Conservation (phyloP, 1,284 basidiomycete species). For the Xanthoconium separans region DNA sequence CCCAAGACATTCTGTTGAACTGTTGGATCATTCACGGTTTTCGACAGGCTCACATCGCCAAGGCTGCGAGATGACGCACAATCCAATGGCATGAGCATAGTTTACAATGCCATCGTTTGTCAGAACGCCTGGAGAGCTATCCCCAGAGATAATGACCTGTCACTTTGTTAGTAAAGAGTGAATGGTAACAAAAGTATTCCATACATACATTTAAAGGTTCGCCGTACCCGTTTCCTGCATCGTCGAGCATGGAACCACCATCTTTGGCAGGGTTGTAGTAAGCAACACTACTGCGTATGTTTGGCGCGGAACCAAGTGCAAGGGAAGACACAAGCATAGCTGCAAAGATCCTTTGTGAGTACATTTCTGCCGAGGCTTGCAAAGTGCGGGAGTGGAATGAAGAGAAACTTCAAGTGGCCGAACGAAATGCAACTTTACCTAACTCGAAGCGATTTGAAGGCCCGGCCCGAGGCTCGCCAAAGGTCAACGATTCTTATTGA, state of each 20-base stretch:
- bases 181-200: not conserved
- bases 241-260: slow-evolving; percentile 55
- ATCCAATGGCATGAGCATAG: slow-evolving; percentile 57
- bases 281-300: slow-evolving; percentile 20
- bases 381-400: no score
- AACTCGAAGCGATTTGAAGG: no score
- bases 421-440: no score
- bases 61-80: slow-evolving; percentile 37
- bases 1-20: slow-evolving; percentile 62
- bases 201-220: slow-evolving; percentile 57
- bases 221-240: slow-evolving; percentile 46
- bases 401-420: no score
- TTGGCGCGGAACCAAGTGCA: slow-evolving; percentile 3
- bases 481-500: no score
- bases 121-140: slow-evolving; percentile 56
- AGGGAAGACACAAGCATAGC: not conserved
- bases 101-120: slow-evolving; percentile 55
- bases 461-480: no score
- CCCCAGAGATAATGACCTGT: slow-evolving; percentile 53
- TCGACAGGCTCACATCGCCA: no score
- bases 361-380: slow-evolving; percentile 2
- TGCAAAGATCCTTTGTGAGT: not conserved
- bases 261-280: slow-evolving; percentile 44
- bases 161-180: not conserved
- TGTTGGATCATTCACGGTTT: slow-evolving; percentile 22